Conservation (phyloP, 306 rosid species). For the Trichosanthes truncata region DNA sequence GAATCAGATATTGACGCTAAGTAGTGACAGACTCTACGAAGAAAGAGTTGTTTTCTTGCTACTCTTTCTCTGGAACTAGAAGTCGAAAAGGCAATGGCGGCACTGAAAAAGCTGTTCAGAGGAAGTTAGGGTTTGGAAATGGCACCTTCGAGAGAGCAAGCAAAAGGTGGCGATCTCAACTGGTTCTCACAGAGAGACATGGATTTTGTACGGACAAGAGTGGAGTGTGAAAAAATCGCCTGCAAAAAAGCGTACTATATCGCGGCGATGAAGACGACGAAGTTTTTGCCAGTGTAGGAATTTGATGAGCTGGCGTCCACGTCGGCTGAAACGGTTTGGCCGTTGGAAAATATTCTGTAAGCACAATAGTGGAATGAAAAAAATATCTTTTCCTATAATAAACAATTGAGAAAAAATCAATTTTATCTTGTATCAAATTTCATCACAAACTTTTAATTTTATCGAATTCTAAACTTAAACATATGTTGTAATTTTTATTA, state of each 20-base stretch:
- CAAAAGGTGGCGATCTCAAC: background rate
- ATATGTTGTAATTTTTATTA: too few species aligned
- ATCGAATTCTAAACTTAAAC: too few species aligned
- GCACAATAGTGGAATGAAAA: background rate
- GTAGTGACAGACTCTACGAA: background rate
- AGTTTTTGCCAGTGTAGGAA: background rate
- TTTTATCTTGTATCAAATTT: too few species aligned
- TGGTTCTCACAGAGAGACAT: background rate
- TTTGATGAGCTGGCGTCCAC: constrained; percentile 17
- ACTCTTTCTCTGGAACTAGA: background rate
- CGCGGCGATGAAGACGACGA: background rate
- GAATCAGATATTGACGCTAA: background rate
- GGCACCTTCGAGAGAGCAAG: background rate
- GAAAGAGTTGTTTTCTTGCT: background rate
- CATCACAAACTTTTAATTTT: too few species aligned
- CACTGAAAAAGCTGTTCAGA: background rate
- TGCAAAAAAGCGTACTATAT: background rate
- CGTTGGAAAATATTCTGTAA: background rate
- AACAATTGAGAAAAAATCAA: too few species aligned
- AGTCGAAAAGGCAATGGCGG: background rate
- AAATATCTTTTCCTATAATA: too few species aligned
- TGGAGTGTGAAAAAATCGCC: background rate
- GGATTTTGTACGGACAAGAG: background rate
- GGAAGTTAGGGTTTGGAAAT: background rate
- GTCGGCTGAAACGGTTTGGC: constrained; percentile 1